Base-by-base conservation (phyloP, 2,329 filamentous ascomycete species). In the Sordariomycetes sp. region DNA sequence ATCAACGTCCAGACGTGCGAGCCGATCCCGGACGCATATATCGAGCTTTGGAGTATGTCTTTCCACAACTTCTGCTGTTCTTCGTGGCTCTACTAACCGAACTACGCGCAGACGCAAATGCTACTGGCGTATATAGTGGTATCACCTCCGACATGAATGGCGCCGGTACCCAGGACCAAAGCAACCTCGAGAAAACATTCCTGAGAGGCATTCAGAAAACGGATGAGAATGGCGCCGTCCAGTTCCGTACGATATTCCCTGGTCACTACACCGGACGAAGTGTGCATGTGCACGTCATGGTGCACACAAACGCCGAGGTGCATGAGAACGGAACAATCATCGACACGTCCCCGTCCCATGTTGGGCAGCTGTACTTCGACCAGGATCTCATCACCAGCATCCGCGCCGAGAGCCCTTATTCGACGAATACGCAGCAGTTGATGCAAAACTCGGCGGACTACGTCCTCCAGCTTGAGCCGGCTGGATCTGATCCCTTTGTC, bases 321-420 rank as follows among this genome's bases (percentile, higher is more conserved):
- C 71, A 75, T 53, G 62, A 72, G 54, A 82, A 83, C 70, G 72
- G 74, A 62, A 83, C 80, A 59, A 71, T 81, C 60, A 67, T 71
- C 28, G 77, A 74, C 59, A 73, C 76, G 25, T 74, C 70, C 37
- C 75, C 79, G 54, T 75, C 78, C 2, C 81, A 86, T 67, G 76
- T 85, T 37, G 82, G 83, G n/a, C 83, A 86, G 67, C 68, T 83
- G 60, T 86, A 81, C 73, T 81, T 83, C 66, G 80, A 84, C 68
- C 77, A 82, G 65, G 72, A 74, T 61, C 74, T 83, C 40, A 74
- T 81, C 60, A 61, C 65, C n/a, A 62, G 69, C 22, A 79, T 85
- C 57, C 76, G 81, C 60, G 64, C 64, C 25, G 69, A 68, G 0
- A 61, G 66, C 1, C 80, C 81, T 0, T 79, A 79, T 66, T 66